Base-by-base conservation (phyloP, 768 basidiomycete species). In the Tephrocybe sp. region DNA sequence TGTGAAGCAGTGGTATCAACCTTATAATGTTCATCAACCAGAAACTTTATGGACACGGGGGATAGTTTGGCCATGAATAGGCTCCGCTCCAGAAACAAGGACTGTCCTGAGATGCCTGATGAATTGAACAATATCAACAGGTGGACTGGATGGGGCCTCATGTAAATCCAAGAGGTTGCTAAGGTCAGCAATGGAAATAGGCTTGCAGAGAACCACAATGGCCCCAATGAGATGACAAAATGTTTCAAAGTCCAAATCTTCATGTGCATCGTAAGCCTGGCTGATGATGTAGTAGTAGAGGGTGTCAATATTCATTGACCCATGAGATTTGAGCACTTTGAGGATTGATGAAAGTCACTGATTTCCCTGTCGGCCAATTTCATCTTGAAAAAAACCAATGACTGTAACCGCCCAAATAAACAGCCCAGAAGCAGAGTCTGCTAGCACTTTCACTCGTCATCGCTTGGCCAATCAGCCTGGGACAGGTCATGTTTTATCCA, bases 361-460 rank as follows among this genome's bases (percentile, higher is more conserved):
- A n/a, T 25, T 47, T 8, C 60, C 57, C 37, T 28, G 25, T 8
- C 16, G 19, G 5, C 35, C 27, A 9, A 60, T 36, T 21, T 54
- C 52, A 19, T 51, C 46, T 18, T 54, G 35, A 21, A 59, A 8
- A 28, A 59, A 52, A 13, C 35, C 44, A 7, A 30, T 25, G 22
- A 52, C 52, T 6, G 58, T 56, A 3, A 53, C 54, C 5, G 52
- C 58, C 49, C 58, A 56, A 24, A 59, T 52, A 15, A 59, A 56
- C 11, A 53, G 44, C 1, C 58, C 58, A 4, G 52, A 53, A 2
- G 58, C 54, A 3, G 41, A 46, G 5, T 16, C 12, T n/a, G 35
- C 32, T 16, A 59, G 21, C 25, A 11, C 25, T 9, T 19, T 5
- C 31, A 55, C 11, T 21, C 48, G 37, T 42, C 48, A 22, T 55